Evolutionary conservation across 805 yeast species (phyloP), one percentile per base, ranked within the genome.

Genomic region (Cyberlindnera maclurae): DNA sequence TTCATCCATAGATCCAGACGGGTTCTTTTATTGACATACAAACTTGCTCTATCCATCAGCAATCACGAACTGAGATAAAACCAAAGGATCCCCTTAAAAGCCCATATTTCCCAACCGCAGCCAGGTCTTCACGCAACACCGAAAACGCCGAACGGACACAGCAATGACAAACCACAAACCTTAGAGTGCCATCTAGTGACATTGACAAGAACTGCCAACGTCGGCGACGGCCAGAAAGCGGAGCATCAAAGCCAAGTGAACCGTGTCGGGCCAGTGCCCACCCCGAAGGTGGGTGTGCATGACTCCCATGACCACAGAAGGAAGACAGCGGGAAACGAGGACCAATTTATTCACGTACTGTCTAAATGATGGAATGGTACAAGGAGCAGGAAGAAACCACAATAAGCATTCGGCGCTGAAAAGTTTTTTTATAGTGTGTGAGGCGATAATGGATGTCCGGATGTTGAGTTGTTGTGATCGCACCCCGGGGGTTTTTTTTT

Each of bases 1-100:
- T 48, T 54, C 58, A 52, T 37, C 45, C 37, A 12, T 44, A 49
- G 13, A 28, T 52, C 56, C 56, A 52, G 53, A 49, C 55, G 55
- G 45, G 49, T 45, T 45, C 48, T 20, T 20, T 44, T 44, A 44
- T 39, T 41, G 45, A 35, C 38, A 44, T 36, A 40, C 31, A 31
- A 34, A 27, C 22, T 44, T 39, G 37, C 24, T 44, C 45, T 44
- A 37, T 44, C 48, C 48, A 44, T 44, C 48, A 44, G 38, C 37
- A 32, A 44, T 44, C 48, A 44, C 48, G 48, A 44, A 44, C 38
- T 41, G 45, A 44, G 29, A 41, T 41, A 44, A 44, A 44, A 41
- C 43, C 22, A 31, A 17, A 29, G 31, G 31, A 17, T 29, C 31
- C 24, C 8, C 24, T 20, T 20, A 20, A 20, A 20, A 20, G 24